A percentile compares a stretch with the other conserved stretches of the same genome.
Conservation (phyloP, 495 filamentous ascomycete species). For the Neurospora sp. region DNA sequence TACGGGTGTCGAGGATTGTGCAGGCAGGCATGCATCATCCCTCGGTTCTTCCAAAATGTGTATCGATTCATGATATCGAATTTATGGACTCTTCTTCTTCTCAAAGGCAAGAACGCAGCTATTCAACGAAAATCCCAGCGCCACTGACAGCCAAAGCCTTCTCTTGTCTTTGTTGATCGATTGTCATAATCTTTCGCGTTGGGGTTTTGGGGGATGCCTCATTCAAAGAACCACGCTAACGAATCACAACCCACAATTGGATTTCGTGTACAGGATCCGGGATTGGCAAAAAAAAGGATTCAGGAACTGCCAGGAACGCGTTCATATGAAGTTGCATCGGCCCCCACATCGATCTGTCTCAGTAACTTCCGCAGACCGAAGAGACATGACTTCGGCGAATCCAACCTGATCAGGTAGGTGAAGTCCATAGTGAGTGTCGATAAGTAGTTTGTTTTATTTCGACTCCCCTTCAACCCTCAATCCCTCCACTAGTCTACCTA, state of each 20-base stretch:
- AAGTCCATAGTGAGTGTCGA: neutral
- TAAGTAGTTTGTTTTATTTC: neutral
- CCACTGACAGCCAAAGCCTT: neutral
- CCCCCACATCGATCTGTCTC: neutral
- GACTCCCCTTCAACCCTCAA: neutral
- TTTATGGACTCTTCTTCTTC: neutral
- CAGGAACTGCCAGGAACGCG: neutral
- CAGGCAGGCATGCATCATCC: neutral
- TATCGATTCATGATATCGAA: neutral
- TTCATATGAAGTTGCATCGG: neutral
- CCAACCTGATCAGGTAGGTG: neutral
- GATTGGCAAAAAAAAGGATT: neutral
- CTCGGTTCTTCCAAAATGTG: neutral
- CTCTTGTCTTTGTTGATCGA: neutral
- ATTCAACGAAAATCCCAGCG: neutral
- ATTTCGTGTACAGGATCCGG: neutral
- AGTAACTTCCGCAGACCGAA: neutral
- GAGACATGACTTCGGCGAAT: neutral
- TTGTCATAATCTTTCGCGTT: neutral
- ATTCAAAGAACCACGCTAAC: neutral
- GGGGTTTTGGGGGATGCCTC: neutral
- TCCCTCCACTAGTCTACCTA: neutral
- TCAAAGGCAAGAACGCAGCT: neutral
- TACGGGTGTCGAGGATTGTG: neutral
- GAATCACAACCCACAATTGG: neutral